Evolutionary conservation across 75 land plant genomes (phyloP).

Genomic region (Selaginella tamariscina): DNA sequence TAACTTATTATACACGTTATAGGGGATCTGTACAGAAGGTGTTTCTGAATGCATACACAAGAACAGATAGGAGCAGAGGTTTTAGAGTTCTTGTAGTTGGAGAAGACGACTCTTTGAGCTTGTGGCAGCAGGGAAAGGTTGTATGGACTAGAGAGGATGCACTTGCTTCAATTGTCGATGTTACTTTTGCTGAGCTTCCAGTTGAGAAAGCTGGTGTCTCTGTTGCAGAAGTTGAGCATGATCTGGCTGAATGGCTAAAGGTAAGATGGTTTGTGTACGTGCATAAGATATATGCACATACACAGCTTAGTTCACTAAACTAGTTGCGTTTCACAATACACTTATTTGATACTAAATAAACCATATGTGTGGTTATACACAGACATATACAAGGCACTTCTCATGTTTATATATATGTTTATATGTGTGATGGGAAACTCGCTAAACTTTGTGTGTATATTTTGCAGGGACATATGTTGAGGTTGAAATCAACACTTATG

Average conservation of each 20-base stretch:
- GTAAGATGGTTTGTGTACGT: slow-evolving; percentile 20
- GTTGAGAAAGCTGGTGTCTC: slow-evolving; percentile 77
- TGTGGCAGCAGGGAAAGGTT: slow-evolving; percentile 85
- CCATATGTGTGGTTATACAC: no score
- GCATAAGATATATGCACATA: not conserved
- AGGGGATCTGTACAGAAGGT: slow-evolving; percentile 57
- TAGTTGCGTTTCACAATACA: no score
- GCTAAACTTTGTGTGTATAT: no score
- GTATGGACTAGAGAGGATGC: slow-evolving; percentile 98
- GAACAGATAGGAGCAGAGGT: slow-evolving; percentile 77
- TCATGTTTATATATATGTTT: no score
- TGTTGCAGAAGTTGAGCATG: slow-evolving; percentile 83
- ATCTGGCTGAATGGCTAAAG: slow-evolving; percentile 84
- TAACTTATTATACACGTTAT: no score
- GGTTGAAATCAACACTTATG: slow-evolving; percentile 84
- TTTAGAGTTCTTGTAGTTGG: slow-evolving; percentile 82
- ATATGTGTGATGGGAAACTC: no score
- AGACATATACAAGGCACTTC: no score
- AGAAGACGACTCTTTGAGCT: slow-evolving; percentile 75
- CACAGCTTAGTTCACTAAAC: no score
- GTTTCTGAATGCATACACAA: slow-evolving; percentile 64
- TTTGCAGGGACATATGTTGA: slow-evolving; percentile 69
- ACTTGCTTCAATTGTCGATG: slow-evolving; percentile 74
- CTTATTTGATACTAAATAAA: no score
- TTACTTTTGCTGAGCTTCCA: slow-evolving; percentile 70